Evolutionary conservation across 441 rosid species (phyloP), one percentile per base, ranked within the genome.

Genomic region (Iberis amara): DNA sequence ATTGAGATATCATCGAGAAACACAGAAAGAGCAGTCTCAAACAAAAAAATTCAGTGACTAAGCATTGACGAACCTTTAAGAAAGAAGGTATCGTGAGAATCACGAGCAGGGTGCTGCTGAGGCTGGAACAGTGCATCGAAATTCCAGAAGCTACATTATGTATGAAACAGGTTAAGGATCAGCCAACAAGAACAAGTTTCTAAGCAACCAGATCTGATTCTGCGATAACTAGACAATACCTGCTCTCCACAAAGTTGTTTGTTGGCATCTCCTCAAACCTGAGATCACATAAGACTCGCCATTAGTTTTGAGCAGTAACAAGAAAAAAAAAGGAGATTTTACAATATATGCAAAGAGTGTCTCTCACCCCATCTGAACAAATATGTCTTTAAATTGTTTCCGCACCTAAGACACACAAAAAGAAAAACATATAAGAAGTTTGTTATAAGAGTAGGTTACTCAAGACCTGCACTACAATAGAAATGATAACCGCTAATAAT

Each of bases 181-280:
- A 61, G 47, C 7, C 15, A 40, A 58, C 11, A 47, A 36, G 26
- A 46, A 47, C 2, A 26, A 14, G 4, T 39, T 14, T 5, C 40
- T 27, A 8, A 2, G 7, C 15, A 14, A 40, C 26, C 31, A 40
- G 41, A 40, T 10, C 18, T n/a, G 7, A 26, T 27, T 54, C 37
- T 40, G 11, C 38, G 42, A 8, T 11, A 13, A 64, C 49, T 47
- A 42, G 30, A 66, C 26, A 50, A 59, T 31, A 91, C 98, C 98
- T 85, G 95, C 96, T 91, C 77, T 91, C 98, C 45, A 85, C 96
- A 55, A 61, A 85, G 66, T 79, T 85, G 74, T 91, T 91, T 55
- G 98, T 87, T 6, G 96, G 89, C 98, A 91, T 91, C 75, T 91
- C 98, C 73, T 87, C 98, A 41, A 91, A 91, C 39, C 96, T 90